phyloP scores from a whole-genome alignment of 2,329 filamentous ascomycete species.

The Tothia fuscella region DNA sequence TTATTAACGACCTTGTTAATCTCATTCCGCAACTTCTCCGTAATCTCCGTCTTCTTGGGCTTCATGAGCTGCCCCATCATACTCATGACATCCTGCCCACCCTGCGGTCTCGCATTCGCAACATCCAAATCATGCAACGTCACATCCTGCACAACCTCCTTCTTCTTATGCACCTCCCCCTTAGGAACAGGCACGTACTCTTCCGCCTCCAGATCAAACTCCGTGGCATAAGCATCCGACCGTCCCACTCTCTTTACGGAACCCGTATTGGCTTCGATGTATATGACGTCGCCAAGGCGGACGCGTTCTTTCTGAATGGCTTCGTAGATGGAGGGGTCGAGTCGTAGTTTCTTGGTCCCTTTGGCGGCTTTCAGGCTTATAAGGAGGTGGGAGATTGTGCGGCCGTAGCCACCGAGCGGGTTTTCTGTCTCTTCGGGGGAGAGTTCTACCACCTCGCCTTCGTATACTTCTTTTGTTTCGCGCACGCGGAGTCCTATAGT shows the following conservation, averaged over 20 bases:
- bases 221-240: conserved; percentile 93
- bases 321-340: conserved; percentile 98
- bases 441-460: conserved; percentile 95
- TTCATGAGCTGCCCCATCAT: conserved; percentile 99
- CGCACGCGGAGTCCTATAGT: conserved; percentile 66
- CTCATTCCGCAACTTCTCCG: conserved; percentile 86
- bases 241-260: conserved; percentile 94
- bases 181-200: conserved; percentile 98
- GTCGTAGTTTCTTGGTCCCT: conserved; percentile 92
- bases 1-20: conserved; percentile 99
- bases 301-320: conserved; percentile 98
- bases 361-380: conserved; percentile 92
- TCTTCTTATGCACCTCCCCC: conserved; percentile 99
- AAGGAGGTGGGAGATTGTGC: conserved; percentile 90
- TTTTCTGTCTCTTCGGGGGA: conserved; percentile 98
- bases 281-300: conserved; percentile 91
- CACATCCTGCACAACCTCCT: conserved; percentile 98
- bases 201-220: conserved; percentile 96
- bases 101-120: conserved; percentile 87
- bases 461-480: conserved; percentile 98
- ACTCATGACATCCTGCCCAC: conserved; percentile 98
- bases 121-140: conserved; percentile 94
- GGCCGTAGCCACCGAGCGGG: conserved; percentile 88
- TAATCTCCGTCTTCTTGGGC: conserved; percentile 98
- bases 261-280: conserved; percentile 98